Evolutionary conservation across 306 rosid species (phyloP).

Genomic region (Vigna reflexopilosa): DNA sequence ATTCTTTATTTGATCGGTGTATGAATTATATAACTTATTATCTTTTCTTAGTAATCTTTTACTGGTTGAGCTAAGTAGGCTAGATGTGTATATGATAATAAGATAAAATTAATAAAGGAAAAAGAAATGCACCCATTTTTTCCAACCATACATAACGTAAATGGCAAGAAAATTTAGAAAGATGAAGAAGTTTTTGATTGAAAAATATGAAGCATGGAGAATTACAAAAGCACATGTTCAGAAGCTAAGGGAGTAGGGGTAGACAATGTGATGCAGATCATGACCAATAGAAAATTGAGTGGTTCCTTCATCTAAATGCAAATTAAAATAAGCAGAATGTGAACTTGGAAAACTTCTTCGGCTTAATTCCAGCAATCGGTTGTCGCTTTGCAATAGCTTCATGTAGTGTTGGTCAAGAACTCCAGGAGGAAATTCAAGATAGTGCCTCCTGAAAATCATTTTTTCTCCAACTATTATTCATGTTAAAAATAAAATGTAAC

Average conservation of each 20-base stretch:
- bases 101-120: not conserved
- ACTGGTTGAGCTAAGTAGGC: not conserved
- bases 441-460: not conserved
- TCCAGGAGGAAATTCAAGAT: constrained; percentile 50
- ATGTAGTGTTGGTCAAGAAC: constrained; percentile 53
- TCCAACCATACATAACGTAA: not conserved
- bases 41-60: not conserved
- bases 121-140: not conserved
- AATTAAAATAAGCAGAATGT: constrained; percentile 45
- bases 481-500: not conserved
- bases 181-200: too few relatives aligned
- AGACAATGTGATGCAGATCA: not conserved
- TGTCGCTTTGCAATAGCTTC: constrained; percentile 48
- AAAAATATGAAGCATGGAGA: constrained; percentile 7
- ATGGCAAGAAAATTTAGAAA: not conserved
- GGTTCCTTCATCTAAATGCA: constrained; percentile 28
- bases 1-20: not conserved
- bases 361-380: constrained; percentile 50
- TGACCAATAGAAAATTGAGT: constrained; percentile 29
- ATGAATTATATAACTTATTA: not conserved
- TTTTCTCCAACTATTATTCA: not conserved
- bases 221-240: not conserved
- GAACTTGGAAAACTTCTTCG: constrained; percentile 48
- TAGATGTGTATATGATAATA: not conserved
- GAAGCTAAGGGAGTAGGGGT: not conserved